phyloP scores from a whole-genome alignment of 345 rosid genomes.

The Euclidium syriacum region DNA sequence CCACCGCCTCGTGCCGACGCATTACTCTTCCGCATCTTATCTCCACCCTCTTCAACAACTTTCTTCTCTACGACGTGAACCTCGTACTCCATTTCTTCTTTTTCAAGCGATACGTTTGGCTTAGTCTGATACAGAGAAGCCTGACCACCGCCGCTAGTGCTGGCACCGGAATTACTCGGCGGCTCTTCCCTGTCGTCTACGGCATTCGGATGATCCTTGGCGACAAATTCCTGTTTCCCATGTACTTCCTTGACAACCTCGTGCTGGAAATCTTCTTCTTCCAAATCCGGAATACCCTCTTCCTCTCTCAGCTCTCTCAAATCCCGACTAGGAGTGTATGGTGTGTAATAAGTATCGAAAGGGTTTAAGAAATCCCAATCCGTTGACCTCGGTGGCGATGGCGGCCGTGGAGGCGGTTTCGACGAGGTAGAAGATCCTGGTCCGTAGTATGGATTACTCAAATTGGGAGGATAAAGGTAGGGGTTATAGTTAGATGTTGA shows the following conservation, averaged over 20 bases:
- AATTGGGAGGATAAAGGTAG: slow-evolving; percentile 12
- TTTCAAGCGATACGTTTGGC: slow-evolving; percentile 32
- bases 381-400: slow-evolving; percentile 52
- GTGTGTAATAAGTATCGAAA: slow-evolving; percentile 37
- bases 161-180: not conserved
- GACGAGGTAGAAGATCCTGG: slow-evolving; percentile 34
- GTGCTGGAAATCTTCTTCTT: slow-evolving; percentile 50
- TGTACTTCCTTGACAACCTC: slow-evolving; percentile 74
- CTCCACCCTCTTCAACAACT: slow-evolving; percentile 47
- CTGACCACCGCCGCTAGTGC: slow-evolving; percentile 11
- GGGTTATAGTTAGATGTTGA: slow-evolving; percentile 37
- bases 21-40: slow-evolving; percentile 25
- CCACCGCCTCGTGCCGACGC: slow-evolving; percentile 19
- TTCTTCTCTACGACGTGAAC: slow-evolving; percentile 88
- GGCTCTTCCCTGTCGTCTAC: slow-evolving; percentile 13
- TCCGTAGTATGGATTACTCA: slow-evolving; percentile 26
- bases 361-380: slow-evolving; percentile 74
- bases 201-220: slow-evolving; percentile 24
- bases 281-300: slow-evolving; percentile 94
- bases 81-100: slow-evolving; percentile 46
- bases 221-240: slow-evolving; percentile 38
- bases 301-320: slow-evolving; percentile 73
- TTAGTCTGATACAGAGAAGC: slow-evolving; percentile 25
- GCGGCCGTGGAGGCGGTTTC: slow-evolving; percentile 64
- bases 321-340: slow-evolving; percentile 55